Evolutionary conservation across 2,329 filamentous ascomycete genomes (phyloP), one percentile per base, ranked within the genome.

Genomic region (Ophiostoma himal-ulmi): DNA sequence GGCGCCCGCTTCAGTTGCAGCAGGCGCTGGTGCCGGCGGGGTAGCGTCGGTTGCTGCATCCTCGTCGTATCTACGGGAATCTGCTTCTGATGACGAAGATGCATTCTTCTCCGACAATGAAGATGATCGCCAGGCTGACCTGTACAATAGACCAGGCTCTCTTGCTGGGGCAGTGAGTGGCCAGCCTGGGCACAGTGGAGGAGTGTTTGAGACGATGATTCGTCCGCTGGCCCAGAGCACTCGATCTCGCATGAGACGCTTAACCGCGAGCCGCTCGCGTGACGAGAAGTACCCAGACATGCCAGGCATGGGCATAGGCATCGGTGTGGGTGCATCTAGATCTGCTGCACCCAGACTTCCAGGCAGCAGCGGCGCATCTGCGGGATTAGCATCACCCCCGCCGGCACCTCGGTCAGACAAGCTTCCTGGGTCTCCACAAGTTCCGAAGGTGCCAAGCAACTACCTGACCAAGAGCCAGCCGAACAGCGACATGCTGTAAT

Each of bases 61-160:
- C 13, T 80, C 84, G 6, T 84, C 83, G 8, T 84, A 86, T 75
- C 83, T 88, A 73, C 78, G 83, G 52, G 88, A 91, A 14, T 84
- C 91, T 67, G 82, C 88, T 2, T 92, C 90, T 0, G 91, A 96
- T 71, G 93, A 96, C 71, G 93, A 97, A 74, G 89, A 92, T 60
- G 91, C 91, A 68, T 85, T 91, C 0, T 90, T 94, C 74, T 96
- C 92, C 0, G 94, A 97, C 74, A 88, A 88, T 17, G 91, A 93
- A 78, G 82, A 88, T 75, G 82, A 88, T 78, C 74, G 83, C 4
- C 79, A 77, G 57, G 79, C 78, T 26, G 79, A 77, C 13, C 37
- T 34, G 39, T 44, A 67, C 65, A 48, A 22, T 11, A 39, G 65
- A 1, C 65, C 36, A 3, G 22, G 36, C 22, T 67, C 65, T 39